Base-by-base conservation (phyloP, 768 basidiomycete genomes). In the Collybia mongolica region DNA sequence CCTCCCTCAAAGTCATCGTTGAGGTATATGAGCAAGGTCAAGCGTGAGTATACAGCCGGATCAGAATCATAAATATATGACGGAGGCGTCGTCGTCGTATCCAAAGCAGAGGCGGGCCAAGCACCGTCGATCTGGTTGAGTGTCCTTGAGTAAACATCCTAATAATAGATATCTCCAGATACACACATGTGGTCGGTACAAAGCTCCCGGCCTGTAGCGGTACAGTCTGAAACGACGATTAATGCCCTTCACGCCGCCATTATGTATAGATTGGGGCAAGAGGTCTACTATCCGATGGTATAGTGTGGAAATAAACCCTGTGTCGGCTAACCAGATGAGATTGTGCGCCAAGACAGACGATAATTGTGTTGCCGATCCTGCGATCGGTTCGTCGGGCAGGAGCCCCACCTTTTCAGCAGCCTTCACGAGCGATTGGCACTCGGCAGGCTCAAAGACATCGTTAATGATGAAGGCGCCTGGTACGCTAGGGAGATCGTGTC, bases 271-370 rank as follows among this genome's bases (percentile, higher is more conserved):
- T 35, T 67, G 70, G 9, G 77, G 76, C 5, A 78, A 58, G 45
- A 72, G 64, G 26, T 68, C 68, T n/a, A 67, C 59, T 19, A 80
- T 69, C n/a, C 75, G 64, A 22, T 58, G 49, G 53, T 72, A 79
- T 45, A 81, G 62, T 18, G 65, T 65, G 0, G 60, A 55, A 28
- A 75, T 62, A 58, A 81, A 79, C 14, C 53, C 52, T 6, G 60
- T 48, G 57, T 81, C 78, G 0, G 80, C 76, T 15, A 81, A 67
- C 80, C 80, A 81, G 49, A 79, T 72, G 44, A 81, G 63, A 59
- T 80, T 80, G 53, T 76, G 73, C 0, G 76, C 75, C 0, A 77
- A 67, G 4, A 77, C 73, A 15, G 73, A 75, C 2, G 71, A 66
- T 40, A 77, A 68, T 48, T 73, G 69, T 5, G 67, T 59, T 1